A percentile compares a stretch with the other conserved stretches of the same genome.
Evolutionary conservation across 495 filamentous ascomycete genomes (phyloP).

Genomic region (Lepraria neglecta): DNA sequence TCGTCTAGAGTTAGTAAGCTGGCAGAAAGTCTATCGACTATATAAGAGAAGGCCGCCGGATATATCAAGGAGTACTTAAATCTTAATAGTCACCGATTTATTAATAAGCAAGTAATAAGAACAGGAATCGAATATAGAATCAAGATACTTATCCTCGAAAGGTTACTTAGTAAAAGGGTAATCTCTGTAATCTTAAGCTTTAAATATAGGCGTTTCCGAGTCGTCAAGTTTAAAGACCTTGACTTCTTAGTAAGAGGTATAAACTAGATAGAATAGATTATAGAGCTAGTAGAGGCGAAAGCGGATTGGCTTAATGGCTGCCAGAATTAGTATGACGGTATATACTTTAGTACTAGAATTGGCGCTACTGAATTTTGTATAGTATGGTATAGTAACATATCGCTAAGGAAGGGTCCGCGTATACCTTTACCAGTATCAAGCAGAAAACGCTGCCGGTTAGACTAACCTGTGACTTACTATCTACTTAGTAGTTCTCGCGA

Average conservation of each 20-base stretch:
- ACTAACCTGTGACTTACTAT: not conserved
- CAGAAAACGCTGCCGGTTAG: not conserved
- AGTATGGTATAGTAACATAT: constrained; percentile 4
- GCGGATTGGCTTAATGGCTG: too few species aligned
- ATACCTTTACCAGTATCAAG: not conserved
- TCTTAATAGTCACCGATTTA: constrained; percentile 5
- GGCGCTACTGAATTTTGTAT: not conserved
- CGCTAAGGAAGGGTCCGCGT: not conserved
- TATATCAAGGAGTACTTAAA: constrained; percentile 2
- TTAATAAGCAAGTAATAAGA: constrained; percentile 7
- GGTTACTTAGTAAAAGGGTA: constrained; percentile 3
- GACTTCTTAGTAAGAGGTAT: constrained; percentile 3
- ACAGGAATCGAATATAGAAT: constrained; percentile 1
- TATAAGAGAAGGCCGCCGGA: not conserved
- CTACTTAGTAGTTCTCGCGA: too few species aligned
- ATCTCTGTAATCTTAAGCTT: constrained; percentile 6
- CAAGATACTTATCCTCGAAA: constrained; percentile 4
- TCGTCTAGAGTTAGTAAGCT: constrained; percentile 2
- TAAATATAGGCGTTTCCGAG: constrained; percentile 6
- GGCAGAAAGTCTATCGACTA: not conserved
- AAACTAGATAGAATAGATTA: not conserved
- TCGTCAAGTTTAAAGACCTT: constrained; percentile 6
- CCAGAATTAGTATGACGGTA: constrained; percentile 8
- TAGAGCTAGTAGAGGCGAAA: constrained; percentile 4
- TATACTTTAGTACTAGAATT: constrained; percentile 9